Percentiles rank a stretch among this genome's conserved stretches.
These are phyloP conservation scores for Senna tora DNA, from an alignment of 306 rosid genomes.

Conservation along the genomic window DNA sequence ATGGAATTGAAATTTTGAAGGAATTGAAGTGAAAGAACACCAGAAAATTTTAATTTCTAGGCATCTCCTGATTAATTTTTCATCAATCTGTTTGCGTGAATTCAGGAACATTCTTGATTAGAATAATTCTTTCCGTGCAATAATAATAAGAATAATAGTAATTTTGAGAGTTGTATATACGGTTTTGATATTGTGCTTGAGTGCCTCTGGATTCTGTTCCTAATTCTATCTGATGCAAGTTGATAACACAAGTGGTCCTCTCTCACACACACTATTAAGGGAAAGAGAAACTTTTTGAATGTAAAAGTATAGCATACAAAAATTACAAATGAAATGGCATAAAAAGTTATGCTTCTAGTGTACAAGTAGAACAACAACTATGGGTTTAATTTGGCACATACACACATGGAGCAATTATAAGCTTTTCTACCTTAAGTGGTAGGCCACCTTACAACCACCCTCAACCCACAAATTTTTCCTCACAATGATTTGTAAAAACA, in stretches of 20 bases:
- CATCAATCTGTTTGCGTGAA: slow-evolving; percentile 8
- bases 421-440: slow-evolving; percentile 41
- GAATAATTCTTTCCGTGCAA: not conserved
- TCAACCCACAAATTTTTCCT: slow-evolving; percentile 34
- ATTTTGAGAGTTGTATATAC: slow-evolving; percentile 11
- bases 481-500: not conserved
- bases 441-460: slow-evolving; percentile 56
- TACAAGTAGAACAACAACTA: slow-evolving; percentile 16
- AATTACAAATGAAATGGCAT: slow-evolving; percentile 37
- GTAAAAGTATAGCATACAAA: slow-evolving; percentile 14
- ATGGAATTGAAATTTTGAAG: not conserved
- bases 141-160: no score
- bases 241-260: slow-evolving; percentile 38
- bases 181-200: slow-evolving; percentile 30
- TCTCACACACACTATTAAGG: not conserved
- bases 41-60: not conserved
- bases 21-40: not conserved
- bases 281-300: slow-evolving; percentile 23
- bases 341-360: not conserved
- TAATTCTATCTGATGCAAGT: slow-evolving; percentile 20
- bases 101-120: slow-evolving; percentile 13
- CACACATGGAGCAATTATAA: slow-evolving; percentile 40
- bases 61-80: not conserved
- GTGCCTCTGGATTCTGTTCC: slow-evolving; percentile 38
- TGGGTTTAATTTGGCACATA: slow-evolving; percentile 28